phyloP scores from a whole-genome alignment of 768 basidiomycete genomes.

The Pleurotus giganteus region DNA sequence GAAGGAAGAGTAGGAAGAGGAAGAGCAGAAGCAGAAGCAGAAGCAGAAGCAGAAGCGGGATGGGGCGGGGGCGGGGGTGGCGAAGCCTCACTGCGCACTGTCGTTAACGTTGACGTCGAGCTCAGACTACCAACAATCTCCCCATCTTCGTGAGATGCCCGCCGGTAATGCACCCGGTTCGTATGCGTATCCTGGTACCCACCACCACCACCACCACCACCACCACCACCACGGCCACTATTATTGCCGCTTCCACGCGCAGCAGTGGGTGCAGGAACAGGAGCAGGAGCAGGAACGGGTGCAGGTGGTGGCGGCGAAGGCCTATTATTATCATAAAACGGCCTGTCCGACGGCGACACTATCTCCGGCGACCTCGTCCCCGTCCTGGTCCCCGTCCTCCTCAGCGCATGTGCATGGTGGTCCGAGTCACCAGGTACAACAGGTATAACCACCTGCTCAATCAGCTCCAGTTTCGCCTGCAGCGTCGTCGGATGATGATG shows the following conservation, averaged over 20 bases:
- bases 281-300: neutral
- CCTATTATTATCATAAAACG: neutral
- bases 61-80: slow-evolving; percentile 10
- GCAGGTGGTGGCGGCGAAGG: neutral
- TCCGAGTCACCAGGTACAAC: no score
- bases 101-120: no score
- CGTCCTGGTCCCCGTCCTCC: no score
- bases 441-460: slow-evolving; percentile 16
- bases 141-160: slow-evolving; percentile 48
- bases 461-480: slow-evolving; percentile 18
- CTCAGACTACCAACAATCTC: no score
- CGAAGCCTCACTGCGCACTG: slow-evolving; percentile 21
- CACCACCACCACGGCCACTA: no score
- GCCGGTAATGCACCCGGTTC: slow-evolving; percentile 18
- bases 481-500: slow-evolving; percentile 7
- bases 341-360: neutral
- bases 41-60: no score
- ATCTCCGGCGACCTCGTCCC: neutral
- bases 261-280: neutral
- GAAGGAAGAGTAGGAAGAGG: neutral
- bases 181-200: no score
- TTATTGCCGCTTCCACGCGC: no score
- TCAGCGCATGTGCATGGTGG: no score
- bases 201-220: no score
- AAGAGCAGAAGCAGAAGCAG: no score